Conservation (phyloP, 2,329 filamentous ascomycete genomes). For the Xylariaceae sp. region DNA sequence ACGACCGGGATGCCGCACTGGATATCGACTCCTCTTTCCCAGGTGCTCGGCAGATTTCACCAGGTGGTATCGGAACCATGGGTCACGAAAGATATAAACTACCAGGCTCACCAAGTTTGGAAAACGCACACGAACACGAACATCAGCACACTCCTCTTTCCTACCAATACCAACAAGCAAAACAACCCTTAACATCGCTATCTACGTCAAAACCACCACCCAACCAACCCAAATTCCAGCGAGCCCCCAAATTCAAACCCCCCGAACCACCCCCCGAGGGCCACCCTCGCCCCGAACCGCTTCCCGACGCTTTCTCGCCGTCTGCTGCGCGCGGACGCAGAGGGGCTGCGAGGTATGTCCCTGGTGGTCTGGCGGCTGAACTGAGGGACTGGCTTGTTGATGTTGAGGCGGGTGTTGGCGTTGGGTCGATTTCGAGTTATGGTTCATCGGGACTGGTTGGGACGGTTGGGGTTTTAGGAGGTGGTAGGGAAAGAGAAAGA, state of each 20-base stretch:
- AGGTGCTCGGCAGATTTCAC: not conserved
- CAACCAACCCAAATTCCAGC: constrained; percentile 33
- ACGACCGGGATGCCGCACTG: constrained; percentile 7
- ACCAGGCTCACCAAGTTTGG: too few relatives aligned
- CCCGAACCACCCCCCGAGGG: constrained; percentile 19
- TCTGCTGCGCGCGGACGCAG: too few relatives aligned
- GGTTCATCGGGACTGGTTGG: too few relatives aligned
- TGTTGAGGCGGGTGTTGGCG: constrained; percentile 32
- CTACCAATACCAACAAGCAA: too few relatives aligned
- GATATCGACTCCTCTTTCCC: constrained; percentile 15
- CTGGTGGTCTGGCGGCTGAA: constrained; percentile 40
- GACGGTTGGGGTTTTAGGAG: too few relatives aligned
- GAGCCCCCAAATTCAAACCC: constrained; percentile 37
- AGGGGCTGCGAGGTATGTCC: constrained; percentile 32
- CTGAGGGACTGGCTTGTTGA: constrained; percentile 44
- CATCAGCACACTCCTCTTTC: too few relatives aligned
- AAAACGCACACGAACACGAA: not conserved
- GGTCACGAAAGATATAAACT: too few relatives aligned
- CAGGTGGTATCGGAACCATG: not conserved
- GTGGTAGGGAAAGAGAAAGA: constrained; percentile 10
- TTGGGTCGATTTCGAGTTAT: constrained; percentile 6
- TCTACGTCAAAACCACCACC: too few relatives aligned
- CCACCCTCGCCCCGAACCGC: constrained; percentile 21
- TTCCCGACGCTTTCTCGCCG: constrained; percentile 39
- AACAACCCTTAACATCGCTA: too few relatives aligned